Base-by-base conservation (phyloP, 345 rosid genomes). In the Eucalyptus melliodora region DNA sequence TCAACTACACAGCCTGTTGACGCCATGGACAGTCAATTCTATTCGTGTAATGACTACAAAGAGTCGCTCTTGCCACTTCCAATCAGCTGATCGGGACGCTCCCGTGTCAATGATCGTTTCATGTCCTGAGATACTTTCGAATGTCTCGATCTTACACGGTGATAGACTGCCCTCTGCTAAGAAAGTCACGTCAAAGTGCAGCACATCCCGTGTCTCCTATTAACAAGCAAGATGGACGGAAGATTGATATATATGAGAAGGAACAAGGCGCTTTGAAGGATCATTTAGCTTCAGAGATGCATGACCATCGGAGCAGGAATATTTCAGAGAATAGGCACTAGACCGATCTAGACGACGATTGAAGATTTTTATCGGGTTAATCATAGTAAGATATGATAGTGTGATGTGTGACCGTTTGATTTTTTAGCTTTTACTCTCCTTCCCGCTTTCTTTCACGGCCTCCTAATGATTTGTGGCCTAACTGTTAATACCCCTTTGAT, bases 1-100 rank as follows among this genome's bases (percentile, higher is more conserved):
- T 88, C 89, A 44, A 86, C 89, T 31, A 91, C 90, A 62, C 92
- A 92, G 86, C 90, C 91, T 26, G 87, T 65, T 53, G 90, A 90
- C 86, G 86, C 67, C 60, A 86, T 60, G 77, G 91, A 93, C 87
- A 90, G 86, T 19, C 86, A 45, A 72, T 86, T 89, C 89, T 92
- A 93, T 86, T 88, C 72, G n/a, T 85, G 90, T 82, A 92, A 90
- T 83, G 89, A 87, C 89, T 93, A 86, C 86, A 91, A 92, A 86
- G 93, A 90, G 83, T 69, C 92, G 89, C 69, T 89, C 31, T 50
- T 86, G 56, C 87, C 89, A 40, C 86, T 88, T 86, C 87, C 93
- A 24, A 87, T 93, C 90, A 89, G 92, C 81, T 89, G 88, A 90
- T 87, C 3, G 90, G 90, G 91, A 88, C 90, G 17, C 90, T 89